Conservation (phyloP, 768 basidiomycete genomes). For the Russula earlei region DNA sequence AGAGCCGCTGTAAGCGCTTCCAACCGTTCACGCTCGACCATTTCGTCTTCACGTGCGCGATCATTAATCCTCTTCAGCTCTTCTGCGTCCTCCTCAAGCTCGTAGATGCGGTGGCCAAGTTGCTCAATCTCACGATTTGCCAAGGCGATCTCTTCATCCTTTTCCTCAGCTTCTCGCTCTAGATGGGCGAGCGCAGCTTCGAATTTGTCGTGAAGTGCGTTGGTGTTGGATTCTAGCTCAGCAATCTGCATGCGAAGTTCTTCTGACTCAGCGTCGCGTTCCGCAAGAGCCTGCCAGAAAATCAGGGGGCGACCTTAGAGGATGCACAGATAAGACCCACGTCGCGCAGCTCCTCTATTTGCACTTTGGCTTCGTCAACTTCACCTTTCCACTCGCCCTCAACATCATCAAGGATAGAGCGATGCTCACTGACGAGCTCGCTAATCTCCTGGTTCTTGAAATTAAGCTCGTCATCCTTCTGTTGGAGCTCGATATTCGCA, state of each 20-base stretch:
- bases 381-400: conserved; percentile 86
- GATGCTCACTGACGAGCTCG: conserved; percentile 66
- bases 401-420: conserved; percentile 59
- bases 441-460: conserved; percentile 69
- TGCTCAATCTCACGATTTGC: conserved; percentile 72
- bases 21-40: conserved; percentile 55
- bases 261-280: conserved; percentile 71
- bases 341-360: conserved; percentile 72
- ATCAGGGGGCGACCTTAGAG: neutral
- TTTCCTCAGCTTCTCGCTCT: conserved; percentile 68
- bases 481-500: conserved; percentile 71
- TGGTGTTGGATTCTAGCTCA: conserved; percentile 64
- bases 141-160: conserved; percentile 66
- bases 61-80: conserved; percentile 63
- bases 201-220: conserved; percentile 64
- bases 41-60: conserved; percentile 60
- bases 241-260: conserved; percentile 63
- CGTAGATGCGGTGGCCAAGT: conserved; percentile 67
- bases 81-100: conserved; percentile 82
- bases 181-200: conserved; percentile 67
- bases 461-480: conserved; percentile 82
- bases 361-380: conserved; percentile 68
- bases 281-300: conserved; percentile 50
- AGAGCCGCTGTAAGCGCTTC: conserved; percentile 61
- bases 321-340: conserved; percentile 31